Conservation (phyloP, 1,284 basidiomycete genomes). For the Fomitiporia mediterranea region DNA sequence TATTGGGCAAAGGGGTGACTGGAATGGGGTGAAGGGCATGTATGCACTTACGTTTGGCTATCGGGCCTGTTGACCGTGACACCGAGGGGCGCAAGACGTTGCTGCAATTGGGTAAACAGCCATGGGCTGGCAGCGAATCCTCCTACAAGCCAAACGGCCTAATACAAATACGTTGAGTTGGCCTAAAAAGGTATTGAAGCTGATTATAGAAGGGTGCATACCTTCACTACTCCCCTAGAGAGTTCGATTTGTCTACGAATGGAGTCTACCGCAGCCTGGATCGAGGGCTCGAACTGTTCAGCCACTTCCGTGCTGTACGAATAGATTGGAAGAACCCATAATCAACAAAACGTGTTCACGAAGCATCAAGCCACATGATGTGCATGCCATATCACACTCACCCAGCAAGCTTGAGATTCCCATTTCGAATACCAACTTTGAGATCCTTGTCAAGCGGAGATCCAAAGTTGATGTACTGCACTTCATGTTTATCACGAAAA, state of each 20-base stretch:
- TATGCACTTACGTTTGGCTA: conserved; percentile 56
- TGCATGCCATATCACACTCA: conserved; percentile 29
- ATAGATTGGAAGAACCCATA: neutral
- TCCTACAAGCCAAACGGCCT: conserved; percentile 75
- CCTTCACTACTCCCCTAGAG: conserved; percentile 61
- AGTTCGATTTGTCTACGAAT: conserved; percentile 66
- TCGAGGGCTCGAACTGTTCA: conserved; percentile 70
- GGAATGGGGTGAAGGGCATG: conserved; percentile 12
- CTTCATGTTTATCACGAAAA: conserved; percentile 60
- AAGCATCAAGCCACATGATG: conserved; percentile 16
- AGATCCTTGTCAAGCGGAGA: conserved; percentile 70
- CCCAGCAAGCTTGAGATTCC: conserved; percentile 68
- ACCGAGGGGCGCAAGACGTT: conserved; percentile 48
- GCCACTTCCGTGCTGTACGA: conserved; percentile 52
- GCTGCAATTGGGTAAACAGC: conserved; percentile 70
- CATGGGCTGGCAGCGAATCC: conserved; percentile 77
- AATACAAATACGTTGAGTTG: neutral
- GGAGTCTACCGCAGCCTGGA: conserved; percentile 63
- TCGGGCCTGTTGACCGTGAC: conserved; percentile 69
- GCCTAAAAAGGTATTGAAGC: neutral
- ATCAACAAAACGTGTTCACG: neutral
- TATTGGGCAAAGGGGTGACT: conserved; percentile 12
- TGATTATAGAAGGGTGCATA: conserved; percentile 27
- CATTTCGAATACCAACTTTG: conserved; percentile 61
- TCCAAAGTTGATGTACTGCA: conserved; percentile 72